Conservation (phyloP, 192 early-diverging fungal genomes). For the Dissophora globulifera region DNA sequence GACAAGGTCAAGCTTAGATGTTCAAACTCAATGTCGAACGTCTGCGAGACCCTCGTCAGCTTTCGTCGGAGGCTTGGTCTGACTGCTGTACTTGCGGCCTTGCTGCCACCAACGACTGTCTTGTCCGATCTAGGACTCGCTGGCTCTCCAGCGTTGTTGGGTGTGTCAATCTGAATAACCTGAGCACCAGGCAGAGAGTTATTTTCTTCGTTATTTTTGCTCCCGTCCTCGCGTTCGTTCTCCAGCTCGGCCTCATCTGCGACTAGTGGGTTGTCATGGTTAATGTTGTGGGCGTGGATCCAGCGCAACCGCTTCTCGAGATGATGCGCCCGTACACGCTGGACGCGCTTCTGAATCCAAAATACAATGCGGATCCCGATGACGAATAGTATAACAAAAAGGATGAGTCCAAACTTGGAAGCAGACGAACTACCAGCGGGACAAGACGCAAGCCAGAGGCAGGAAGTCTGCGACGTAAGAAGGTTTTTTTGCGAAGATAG, state of each 20-base stretch:
- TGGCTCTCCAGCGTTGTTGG: not conserved
- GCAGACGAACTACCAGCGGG: constrained; percentile 38
- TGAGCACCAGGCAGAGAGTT: not conserved
- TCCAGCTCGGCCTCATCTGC: constrained; percentile 18
- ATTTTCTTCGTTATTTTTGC: not conserved
- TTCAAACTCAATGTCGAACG: constrained; percentile 69
- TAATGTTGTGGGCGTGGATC: constrained; percentile 42
- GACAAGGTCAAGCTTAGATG: constrained; percentile 49
- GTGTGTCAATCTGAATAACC: constrained; percentile 19
- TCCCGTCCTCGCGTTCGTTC: not conserved
- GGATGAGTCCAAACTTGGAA: constrained; percentile 39
- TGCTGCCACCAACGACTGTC: not conserved
- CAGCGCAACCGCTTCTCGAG: constrained; percentile 45
- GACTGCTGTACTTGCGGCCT: no score
- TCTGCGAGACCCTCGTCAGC: constrained; percentile 23
- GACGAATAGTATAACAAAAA: constrained; percentile 29
- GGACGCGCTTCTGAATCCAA: constrained; percentile 28
- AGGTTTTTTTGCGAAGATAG: not conserved
- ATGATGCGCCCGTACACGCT: constrained; percentile 34
- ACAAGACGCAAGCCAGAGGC: constrained; percentile 43
- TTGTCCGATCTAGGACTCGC: constrained; percentile 11
- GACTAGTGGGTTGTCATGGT: constrained; percentile 26
- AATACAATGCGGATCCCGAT: constrained; percentile 44
- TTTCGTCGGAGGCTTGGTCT: constrained; percentile 8
- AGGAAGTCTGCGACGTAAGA: constrained; percentile 35